phyloP scores from a whole-genome alignment of 345 rosid species.

The Gossypium bickii region DNA sequence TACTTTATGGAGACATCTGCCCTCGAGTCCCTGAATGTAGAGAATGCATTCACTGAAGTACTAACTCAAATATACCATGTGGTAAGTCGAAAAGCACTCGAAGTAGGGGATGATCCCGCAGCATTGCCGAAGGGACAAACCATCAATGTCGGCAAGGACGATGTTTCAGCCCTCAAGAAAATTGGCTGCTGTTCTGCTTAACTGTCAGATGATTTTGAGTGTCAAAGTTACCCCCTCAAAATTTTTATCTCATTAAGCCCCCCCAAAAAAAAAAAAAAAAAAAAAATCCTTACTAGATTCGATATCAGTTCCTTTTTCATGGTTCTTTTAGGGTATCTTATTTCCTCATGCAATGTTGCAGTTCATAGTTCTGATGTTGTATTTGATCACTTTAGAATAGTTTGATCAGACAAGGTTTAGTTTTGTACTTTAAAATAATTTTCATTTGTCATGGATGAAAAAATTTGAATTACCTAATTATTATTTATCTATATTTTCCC shows the following conservation, averaged over 20 bases:
- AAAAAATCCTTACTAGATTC: too few relatives aligned
- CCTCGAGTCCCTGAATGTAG: constrained; percentile 74
- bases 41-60: constrained; percentile 75
- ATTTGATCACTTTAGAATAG: constrained; percentile 2
- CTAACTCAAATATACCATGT: constrained; percentile 77
- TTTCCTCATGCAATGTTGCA: background rate
- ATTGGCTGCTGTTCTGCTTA: constrained; percentile 61
- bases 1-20: constrained; percentile 93
- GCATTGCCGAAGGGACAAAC: constrained; percentile 69
- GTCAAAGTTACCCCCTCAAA: background rate
- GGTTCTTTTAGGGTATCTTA: background rate
- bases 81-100: constrained; percentile 63
- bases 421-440: background rate
- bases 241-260: background rate
- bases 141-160: constrained; percentile 68
- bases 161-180: constrained; percentile 68
- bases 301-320: background rate
- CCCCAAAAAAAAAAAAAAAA: background rate
- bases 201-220: constrained; percentile 11
- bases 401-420: background rate
- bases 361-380: background rate
- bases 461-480: background rate
- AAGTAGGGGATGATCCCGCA: constrained; percentile 55
- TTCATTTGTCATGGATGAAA: background rate
- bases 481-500: too few relatives aligned